Percentiles rank a stretch among this genome's conserved stretches.
Evolutionary conservation across 176 grass and related monocot genomes (phyloP).

Genomic region (Hsuehochloa calcarea): DNA sequence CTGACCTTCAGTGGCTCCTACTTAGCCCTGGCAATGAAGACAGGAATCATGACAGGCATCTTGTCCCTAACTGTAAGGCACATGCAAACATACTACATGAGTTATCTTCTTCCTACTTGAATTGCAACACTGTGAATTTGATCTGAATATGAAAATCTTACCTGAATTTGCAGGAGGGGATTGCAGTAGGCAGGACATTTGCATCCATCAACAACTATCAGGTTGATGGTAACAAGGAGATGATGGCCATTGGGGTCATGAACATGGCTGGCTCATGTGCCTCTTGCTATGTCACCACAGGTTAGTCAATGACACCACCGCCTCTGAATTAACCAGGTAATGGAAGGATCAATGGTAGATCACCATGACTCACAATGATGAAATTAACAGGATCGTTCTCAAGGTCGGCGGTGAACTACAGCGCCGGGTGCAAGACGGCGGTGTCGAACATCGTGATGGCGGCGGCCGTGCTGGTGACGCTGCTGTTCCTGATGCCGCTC

Average conservation of each 20-base stretch:
- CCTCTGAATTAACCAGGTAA: neutral
- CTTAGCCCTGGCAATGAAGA: slow-evolving; percentile 83
- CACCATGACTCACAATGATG: neutral
- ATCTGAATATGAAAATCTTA: neutral
- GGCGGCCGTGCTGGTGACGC: slow-evolving; percentile 74
- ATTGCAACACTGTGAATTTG: neutral
- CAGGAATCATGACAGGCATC: slow-evolving; percentile 89
- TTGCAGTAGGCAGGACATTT: slow-evolving; percentile 90
- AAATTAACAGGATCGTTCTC: slow-evolving; percentile 73
- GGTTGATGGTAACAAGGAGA: slow-evolving; percentile 99
- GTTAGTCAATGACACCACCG: neutral
- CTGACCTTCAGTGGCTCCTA: slow-evolving; percentile 74
- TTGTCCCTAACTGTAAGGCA: slow-evolving; percentile 82
- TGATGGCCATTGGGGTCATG: slow-evolving; percentile 97
- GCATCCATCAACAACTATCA: slow-evolving; percentile 99
- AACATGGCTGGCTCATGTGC: slow-evolving; percentile 96
- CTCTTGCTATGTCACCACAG: slow-evolving; percentile 96
- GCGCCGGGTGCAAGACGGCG: slow-evolving; percentile 83
- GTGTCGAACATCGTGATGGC: slow-evolving; percentile 96
- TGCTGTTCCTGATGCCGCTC: slow-evolving; percentile 97
- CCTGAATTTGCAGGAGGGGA: slow-evolving; percentile 72
- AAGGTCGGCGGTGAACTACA: slow-evolving; percentile 94
- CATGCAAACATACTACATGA: neutral
- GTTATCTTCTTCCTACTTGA: neutral
- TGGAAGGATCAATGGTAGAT: neutral